A percentile compares a stretch with the other conserved stretches of the same genome.
phyloP scores from a whole-genome alignment of 2,329 filamentous ascomycete genomes.

The Penicillium frequentans region DNA sequence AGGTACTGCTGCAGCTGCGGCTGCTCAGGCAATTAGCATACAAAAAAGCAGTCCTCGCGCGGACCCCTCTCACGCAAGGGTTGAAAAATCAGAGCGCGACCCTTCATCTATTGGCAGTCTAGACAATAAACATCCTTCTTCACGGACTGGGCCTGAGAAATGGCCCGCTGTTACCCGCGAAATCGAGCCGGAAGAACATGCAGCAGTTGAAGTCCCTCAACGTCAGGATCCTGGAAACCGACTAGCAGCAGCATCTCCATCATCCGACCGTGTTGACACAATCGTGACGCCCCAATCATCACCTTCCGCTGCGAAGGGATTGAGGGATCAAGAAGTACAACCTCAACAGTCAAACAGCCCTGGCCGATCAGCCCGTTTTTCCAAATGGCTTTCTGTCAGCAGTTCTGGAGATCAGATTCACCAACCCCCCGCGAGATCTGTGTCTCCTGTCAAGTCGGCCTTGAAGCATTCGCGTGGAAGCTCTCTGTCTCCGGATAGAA shows the following conservation, averaged over 20 bases:
- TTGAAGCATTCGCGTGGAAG: constrained; percentile 57
- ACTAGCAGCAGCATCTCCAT: constrained; percentile 9
- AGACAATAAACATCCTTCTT: constrained; percentile 9
- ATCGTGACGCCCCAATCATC: constrained; percentile 23
- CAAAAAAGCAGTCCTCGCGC: constrained; percentile 12
- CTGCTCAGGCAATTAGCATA: constrained; percentile 23
- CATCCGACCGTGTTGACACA: constrained; percentile 14
- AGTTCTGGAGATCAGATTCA: constrained; percentile 52
- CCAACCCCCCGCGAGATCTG: constrained; percentile 58
- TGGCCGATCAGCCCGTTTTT: constrained; percentile 58
- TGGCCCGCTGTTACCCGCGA: constrained; percentile 15
- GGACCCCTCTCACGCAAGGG: constrained; percentile 7
- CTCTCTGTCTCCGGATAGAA: constrained; percentile 36
- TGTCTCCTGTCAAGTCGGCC: constrained; percentile 63
- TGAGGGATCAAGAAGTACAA: constrained; percentile 20
- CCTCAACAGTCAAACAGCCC: constrained; percentile 47
- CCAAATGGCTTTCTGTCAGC: constrained; percentile 50
- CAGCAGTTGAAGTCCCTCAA: neutral
- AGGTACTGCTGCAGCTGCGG: constrained; percentile 33
- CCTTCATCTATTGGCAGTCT: neutral
- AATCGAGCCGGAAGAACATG: constrained; percentile 3
- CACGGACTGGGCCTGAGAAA: constrained; percentile 10
- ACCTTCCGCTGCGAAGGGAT: constrained; percentile 14
- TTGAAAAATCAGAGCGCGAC: constrained; percentile 2
- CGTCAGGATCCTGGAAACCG: constrained; percentile 1